phyloP scores from a whole-genome alignment of 2,329 filamentous ascomycete species.

The Acrocalymma vagum region DNA sequence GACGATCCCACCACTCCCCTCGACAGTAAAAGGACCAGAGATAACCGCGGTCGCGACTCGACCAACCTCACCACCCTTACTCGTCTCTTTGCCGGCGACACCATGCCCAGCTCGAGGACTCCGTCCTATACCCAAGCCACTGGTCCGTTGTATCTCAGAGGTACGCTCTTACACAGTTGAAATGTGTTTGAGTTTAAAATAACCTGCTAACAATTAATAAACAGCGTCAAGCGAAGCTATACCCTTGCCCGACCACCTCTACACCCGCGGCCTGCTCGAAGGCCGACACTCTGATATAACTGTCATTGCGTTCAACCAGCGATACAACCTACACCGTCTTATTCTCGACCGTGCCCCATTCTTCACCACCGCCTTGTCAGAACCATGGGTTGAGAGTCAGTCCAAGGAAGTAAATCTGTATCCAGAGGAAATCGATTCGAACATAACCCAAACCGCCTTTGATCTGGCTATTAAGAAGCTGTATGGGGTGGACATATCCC shows the following conservation, averaged over 20 bases:
- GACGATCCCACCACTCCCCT: slow-evolving; percentile 57
- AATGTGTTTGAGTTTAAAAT: neutral
- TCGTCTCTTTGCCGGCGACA: slow-evolving; percentile 52
- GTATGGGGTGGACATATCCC: slow-evolving; percentile 59
- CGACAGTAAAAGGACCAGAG: slow-evolving; percentile 35
- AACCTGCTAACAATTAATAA: slow-evolving; percentile 22
- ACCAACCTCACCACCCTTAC: slow-evolving; percentile 54
- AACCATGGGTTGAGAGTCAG: slow-evolving; percentile 64
- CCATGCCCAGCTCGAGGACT: slow-evolving; percentile 48
- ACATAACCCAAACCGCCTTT: slow-evolving; percentile 62
- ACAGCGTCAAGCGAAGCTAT: slow-evolving; percentile 47
- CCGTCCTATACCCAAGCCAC: slow-evolving; percentile 51
- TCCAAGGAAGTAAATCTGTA: slow-evolving; percentile 61
- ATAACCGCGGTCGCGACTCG: slow-evolving; percentile 44
- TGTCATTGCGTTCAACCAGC: slow-evolving; percentile 60
- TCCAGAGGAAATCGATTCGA: slow-evolving; percentile 62
- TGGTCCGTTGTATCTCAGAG: slow-evolving; percentile 43
- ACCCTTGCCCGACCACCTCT: slow-evolving; percentile 60
- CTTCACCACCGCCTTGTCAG: slow-evolving; percentile 63
- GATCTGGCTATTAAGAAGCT: slow-evolving; percentile 64
- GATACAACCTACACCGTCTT: slow-evolving; percentile 62
- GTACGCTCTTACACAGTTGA: slow-evolving; percentile 19
- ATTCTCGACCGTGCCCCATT: slow-evolving; percentile 65
- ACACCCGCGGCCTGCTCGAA: slow-evolving; percentile 59
- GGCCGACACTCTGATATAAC: slow-evolving; percentile 64